A percentile compares a stretch with the other conserved stretches of the same genome.
These are phyloP conservation scores for Neurospora sp. DNA, from an alignment of 495 filamentous ascomycete genomes.

Conservation along the genomic window DNA sequence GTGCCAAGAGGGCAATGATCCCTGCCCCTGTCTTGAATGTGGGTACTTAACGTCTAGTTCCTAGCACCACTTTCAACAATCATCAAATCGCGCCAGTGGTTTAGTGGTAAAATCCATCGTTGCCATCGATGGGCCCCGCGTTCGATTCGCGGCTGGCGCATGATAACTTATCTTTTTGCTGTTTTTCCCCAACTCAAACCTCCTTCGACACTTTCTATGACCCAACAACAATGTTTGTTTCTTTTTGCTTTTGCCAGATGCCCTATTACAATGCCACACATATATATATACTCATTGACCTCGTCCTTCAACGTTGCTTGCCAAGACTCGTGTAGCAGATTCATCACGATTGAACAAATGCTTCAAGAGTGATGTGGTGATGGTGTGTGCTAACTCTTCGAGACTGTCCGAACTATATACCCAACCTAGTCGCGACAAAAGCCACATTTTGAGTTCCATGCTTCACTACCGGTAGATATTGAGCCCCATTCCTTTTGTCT, in stretches of 20 bases:
- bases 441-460: not conserved
- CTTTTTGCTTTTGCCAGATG: not conserved
- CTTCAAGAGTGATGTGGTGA: not conserved
- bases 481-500: not conserved
- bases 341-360: not conserved
- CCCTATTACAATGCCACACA: too few relatives aligned
- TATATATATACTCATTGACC: not conserved
- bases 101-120: slow-evolving; percentile 47
- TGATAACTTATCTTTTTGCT: not conserved
- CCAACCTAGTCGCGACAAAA: not conserved
- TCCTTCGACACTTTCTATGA: not conserved
- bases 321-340: not conserved
- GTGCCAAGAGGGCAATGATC: too few relatives aligned
- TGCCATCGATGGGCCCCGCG: slow-evolving; percentile 44
- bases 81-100: slow-evolving; percentile 23
- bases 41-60: not conserved
- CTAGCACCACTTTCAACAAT: not conserved
- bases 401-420: not conserved
- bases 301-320: not conserved
- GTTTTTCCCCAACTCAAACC: not conserved
- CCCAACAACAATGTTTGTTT: not conserved
- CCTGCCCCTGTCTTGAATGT: not conserved
- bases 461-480: not conserved
- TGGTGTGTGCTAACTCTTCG: not conserved
- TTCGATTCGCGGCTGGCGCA: slow-evolving; percentile 42